These are phyloP conservation scores for Meyerozyma elateridarum DNA, from an alignment of 1,139 yeast genomes.

Conservation along the genomic window DNA sequence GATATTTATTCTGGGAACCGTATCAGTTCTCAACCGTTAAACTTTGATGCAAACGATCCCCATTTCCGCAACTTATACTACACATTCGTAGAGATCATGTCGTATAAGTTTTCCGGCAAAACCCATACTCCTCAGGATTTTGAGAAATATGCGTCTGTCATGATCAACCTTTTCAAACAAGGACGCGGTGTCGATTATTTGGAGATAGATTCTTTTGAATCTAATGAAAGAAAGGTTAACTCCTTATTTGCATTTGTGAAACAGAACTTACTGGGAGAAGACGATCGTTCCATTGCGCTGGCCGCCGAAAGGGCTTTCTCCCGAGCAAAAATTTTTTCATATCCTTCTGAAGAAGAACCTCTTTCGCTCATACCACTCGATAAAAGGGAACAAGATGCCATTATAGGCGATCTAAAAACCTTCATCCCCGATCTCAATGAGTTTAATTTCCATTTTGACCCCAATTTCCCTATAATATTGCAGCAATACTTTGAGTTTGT, in stretches of 20 bases:
- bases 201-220: conserved; percentile 21
- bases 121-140: conserved; percentile 11
- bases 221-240: conserved; percentile 20
- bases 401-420: neutral
- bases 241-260: conserved; percentile 18
- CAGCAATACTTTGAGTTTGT: conserved; percentile 20
- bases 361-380: too few species aligned
- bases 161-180: conserved; percentile 23
- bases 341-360: too few species aligned
- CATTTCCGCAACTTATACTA: conserved; percentile 20
- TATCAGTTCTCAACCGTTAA: conserved; percentile 10
- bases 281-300: conserved; percentile 10
- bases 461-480: conserved; percentile 20
- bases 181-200: conserved; percentile 8
- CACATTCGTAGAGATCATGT: conserved; percentile 21
- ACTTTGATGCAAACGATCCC: conserved; percentile 14
- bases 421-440: conserved; percentile 16
- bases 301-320: neutral
- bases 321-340: too few species aligned
- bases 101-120: conserved; percentile 10
- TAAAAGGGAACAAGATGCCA: too few species aligned
- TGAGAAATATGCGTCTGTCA: conserved; percentile 16
- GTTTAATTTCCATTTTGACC: conserved; percentile 23
- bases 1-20: conserved; percentile 7
- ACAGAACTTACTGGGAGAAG: conserved; percentile 13